Evolutionary conservation across 2,329 filamentous ascomycete genomes (phyloP).

Genomic region (Talaromyces amestolkiae): DNA sequence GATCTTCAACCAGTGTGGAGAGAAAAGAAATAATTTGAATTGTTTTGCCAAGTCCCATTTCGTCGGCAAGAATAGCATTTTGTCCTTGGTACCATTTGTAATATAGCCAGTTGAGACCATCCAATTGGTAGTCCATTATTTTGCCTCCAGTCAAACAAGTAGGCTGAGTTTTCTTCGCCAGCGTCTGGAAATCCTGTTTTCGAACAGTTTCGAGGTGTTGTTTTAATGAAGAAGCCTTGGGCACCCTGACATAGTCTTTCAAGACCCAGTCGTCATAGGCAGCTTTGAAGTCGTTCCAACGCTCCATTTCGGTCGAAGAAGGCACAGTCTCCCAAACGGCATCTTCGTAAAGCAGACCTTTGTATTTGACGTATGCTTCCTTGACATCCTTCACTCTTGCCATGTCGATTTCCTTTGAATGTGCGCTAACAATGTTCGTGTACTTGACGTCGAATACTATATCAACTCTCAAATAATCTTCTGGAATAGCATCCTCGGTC

Average conservation of each 20-base stretch:
- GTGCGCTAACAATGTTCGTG: constrained; percentile 54
- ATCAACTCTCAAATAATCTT: constrained; percentile 80
- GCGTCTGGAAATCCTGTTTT: constrained; percentile 62
- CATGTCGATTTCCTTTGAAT: constrained; percentile 67
- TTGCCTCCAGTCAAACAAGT: constrained; percentile 70
- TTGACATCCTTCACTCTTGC: constrained; percentile 69
- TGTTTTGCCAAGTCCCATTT: constrained; percentile 98
- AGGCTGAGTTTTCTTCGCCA: constrained; percentile 72
- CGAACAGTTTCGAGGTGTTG: constrained; percentile 69
- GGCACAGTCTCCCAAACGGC: constrained; percentile 86
- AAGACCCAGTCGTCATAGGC: constrained; percentile 86
- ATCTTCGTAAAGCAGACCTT: constrained; percentile 87
- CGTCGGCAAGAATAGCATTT: constrained; percentile 90
- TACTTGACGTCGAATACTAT: constrained; percentile 83
- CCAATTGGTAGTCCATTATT: constrained; percentile 89
- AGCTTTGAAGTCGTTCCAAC: constrained; percentile 74
- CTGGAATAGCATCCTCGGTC: constrained; percentile 75
- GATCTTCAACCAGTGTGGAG: constrained; percentile 66
- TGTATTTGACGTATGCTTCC: constrained; percentile 81
- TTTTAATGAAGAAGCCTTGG: constrained; percentile 56
- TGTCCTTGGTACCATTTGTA: constrained; percentile 80
- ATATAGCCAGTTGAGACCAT: constrained; percentile 92
- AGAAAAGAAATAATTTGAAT: constrained; percentile 87
- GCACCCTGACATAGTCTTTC: constrained; percentile 69
- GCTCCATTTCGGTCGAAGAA: constrained; percentile 54